Percentiles rank a stretch among this genome's conserved stretches.
Evolutionary conservation across 257 asterid species (phyloP).

Genomic region (Solanum appendiculatum): DNA sequence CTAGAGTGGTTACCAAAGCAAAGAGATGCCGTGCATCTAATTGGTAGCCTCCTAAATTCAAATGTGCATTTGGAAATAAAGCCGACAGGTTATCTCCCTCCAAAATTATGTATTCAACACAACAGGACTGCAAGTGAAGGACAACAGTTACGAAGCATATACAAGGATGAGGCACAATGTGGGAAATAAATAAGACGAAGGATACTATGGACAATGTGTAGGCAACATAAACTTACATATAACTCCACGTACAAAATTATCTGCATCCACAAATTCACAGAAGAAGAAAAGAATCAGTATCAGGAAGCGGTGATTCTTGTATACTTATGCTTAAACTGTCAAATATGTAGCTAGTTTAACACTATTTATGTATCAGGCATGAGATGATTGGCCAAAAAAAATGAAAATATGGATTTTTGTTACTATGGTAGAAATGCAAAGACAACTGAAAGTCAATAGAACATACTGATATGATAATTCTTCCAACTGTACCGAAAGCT

Average conservation of each 20-base stretch:
- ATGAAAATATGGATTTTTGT: background rate
- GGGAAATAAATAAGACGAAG: background rate
- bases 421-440: background rate
- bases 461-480: slow-evolving; percentile 76
- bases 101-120: slow-evolving; percentile 81
- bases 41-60: slow-evolving; percentile 45
- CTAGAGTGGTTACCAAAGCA: slow-evolving; percentile 56
- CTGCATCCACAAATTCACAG: slow-evolving; percentile 43
- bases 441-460: background rate
- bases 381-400: background rate
- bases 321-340: background rate
- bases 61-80: slow-evolving; percentile 74
- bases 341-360: background rate
- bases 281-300: slow-evolving; percentile 8
- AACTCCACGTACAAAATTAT: slow-evolving; percentile 73
- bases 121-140: slow-evolving; percentile 57
- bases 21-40: slow-evolving; percentile 58
- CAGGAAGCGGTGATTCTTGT: background rate
- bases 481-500: slow-evolving; percentile 84
- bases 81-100: slow-evolving; percentile 89
- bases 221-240: slow-evolving; percentile 57
- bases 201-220: background rate
- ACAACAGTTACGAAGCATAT: background rate
- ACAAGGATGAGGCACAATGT: background rate
- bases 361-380: background rate